These are phyloP conservation scores for Rhododendron kiyosumense DNA, from an alignment of 148 eudicot genomes.

Conservation along the genomic window DNA sequence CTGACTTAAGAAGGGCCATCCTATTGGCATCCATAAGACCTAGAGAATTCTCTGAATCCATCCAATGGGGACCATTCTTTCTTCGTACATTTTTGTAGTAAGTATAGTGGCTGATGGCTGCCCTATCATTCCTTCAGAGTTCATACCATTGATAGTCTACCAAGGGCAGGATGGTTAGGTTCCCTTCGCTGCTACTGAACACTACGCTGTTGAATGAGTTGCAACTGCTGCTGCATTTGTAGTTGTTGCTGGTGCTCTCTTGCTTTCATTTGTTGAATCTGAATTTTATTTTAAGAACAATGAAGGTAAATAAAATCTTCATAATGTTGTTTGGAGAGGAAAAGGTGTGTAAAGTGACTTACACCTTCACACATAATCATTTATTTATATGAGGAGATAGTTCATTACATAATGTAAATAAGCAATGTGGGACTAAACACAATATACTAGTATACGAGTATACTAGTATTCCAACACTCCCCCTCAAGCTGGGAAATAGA, in stretches of 20 bases:
- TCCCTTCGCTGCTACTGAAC: conserved; percentile 91
- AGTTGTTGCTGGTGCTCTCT: conserved; percentile 88
- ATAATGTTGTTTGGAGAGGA: too few relatives aligned
- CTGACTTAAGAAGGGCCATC: too few relatives aligned
- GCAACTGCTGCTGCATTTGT: conserved; percentile 76
- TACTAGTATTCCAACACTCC: too few relatives aligned
- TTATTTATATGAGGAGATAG: too few relatives aligned
- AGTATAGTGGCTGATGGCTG: conserved; percentile 49
- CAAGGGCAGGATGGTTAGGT: conserved; percentile 74
- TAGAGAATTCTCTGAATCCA: conserved; percentile 53
- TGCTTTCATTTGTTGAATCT: conserved; percentile 88
- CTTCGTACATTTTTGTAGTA: conserved; percentile 46
- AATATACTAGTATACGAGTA: too few relatives aligned
- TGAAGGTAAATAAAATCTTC: too few relatives aligned
- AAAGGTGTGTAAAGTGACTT: too few relatives aligned
- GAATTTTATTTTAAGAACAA: conserved; percentile 9
- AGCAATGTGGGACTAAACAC: too few relatives aligned
- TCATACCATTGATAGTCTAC: conserved; percentile 62
- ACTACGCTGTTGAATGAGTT: conserved; percentile 87
- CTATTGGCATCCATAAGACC: conserved; percentile 56
- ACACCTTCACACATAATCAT: too few relatives aligned
- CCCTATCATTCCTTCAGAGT: conserved; percentile 46
- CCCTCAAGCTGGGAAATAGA: too few relatives aligned
- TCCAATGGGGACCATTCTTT: conserved; percentile 46
- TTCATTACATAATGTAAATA: too few relatives aligned